Evolutionary conservation across 805 yeast species (phyloP).

Genomic region (Debaryomyces prosopidis): DNA sequence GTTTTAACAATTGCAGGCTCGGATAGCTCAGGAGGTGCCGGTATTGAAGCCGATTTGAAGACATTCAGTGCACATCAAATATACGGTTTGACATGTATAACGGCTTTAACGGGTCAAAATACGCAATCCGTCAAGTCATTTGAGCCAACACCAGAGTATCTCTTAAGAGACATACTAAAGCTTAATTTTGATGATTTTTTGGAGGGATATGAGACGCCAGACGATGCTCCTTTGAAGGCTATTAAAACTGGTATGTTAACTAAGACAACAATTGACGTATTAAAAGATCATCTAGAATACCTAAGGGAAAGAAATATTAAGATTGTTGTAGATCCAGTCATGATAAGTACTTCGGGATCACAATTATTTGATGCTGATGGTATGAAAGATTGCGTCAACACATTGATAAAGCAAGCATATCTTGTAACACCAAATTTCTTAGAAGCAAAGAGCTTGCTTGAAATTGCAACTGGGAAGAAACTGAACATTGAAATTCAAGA

Average conservation of each 20-base stretch:
- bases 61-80: conserved; percentile 74
- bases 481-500: conserved; percentile 11
- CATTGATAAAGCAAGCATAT: conserved; percentile 52
- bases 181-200: conserved; percentile 60
- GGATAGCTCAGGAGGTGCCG: conserved; percentile 89
- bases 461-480: conserved; percentile 24
- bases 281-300: conserved; percentile 36
- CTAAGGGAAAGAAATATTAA: conserved; percentile 25
- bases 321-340: conserved; percentile 78
- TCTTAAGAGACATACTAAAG: conserved; percentile 50
- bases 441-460: conserved; percentile 56
- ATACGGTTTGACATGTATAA: conserved; percentile 73
- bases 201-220: conserved; percentile 19
- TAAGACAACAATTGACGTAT: conserved; percentile 49
- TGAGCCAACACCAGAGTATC: conserved; percentile 39
- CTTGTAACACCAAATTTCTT: conserved; percentile 74
- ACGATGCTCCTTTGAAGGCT: conserved; percentile 46
- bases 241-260: conserved; percentile 83
- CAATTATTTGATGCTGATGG: conserved; percentile 50
- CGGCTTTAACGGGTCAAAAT: conserved; percentile 82
- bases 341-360: conserved; percentile 80
- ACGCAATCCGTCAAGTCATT: conserved; percentile 50
- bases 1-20: conserved; percentile 62
- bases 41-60: conserved; percentile 86
- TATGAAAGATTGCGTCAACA: conserved; percentile 41